A percentile compares a stretch with the other conserved stretches of the same genome.
Evolutionary conservation across 2,329 filamentous ascomycete genomes (phyloP).

Genomic region (Claviceps fusiformis): DNA sequence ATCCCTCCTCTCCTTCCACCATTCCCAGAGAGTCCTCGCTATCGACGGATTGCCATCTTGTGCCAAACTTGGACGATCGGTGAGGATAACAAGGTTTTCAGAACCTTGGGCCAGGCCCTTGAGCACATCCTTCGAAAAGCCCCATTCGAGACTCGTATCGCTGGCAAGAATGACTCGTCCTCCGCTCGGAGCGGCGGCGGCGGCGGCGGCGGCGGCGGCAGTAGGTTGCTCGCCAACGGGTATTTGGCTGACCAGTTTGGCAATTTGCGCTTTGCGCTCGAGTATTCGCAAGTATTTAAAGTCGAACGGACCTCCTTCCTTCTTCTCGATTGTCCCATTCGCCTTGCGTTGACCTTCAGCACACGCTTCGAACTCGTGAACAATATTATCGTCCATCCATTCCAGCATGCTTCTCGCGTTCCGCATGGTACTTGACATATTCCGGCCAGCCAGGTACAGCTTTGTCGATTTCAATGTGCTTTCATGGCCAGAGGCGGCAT

Average conservation of each 20-base stretch:
- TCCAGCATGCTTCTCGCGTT: constrained; percentile 93
- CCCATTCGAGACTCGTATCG: constrained; percentile 85
- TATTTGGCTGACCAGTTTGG: constrained; percentile 45
- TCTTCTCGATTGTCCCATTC: constrained; percentile 34
- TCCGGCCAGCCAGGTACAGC: constrained; percentile 75
- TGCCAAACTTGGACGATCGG: constrained; percentile 50
- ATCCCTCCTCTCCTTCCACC: constrained; percentile 57
- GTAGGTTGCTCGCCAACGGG: constrained; percentile 20
- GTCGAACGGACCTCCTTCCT: constrained; percentile 65
- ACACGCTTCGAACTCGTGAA: constrained; percentile 75
- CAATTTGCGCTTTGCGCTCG: constrained; percentile 68
- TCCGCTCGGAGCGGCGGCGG: constrained; percentile 29
- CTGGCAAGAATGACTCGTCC: constrained; percentile 79
- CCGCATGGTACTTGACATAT: constrained; percentile 75
- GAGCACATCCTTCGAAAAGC: constrained; percentile 74
- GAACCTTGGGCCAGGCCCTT: constrained; percentile 60
- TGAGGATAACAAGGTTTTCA: constrained; percentile 76
- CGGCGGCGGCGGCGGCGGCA: constrained; percentile 22
- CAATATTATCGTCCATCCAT: constrained; percentile 97
- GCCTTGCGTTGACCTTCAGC: constrained; percentile 37
- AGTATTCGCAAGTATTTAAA: constrained; percentile 75
- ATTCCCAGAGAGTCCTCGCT: constrained; percentile 65
- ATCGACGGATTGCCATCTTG: constrained; percentile 38
- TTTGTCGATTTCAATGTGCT: constrained; percentile 39
- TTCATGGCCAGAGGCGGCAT: constrained; percentile 35